phyloP scores from a whole-genome alignment of 306 rosid genomes.

The Lathyrus tuberosus region DNA sequence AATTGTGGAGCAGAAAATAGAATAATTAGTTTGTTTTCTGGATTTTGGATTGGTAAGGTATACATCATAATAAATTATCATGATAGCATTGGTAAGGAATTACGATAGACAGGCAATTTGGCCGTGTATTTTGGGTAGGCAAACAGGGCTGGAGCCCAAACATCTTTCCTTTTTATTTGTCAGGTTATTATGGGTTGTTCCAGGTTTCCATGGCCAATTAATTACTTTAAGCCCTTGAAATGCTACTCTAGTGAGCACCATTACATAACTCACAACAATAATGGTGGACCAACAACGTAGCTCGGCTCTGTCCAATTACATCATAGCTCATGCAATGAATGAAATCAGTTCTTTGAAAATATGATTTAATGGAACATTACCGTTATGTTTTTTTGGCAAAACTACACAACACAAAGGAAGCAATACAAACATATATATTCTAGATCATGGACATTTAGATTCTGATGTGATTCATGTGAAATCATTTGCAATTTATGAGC shows the following conservation, averaged over 20 bases:
- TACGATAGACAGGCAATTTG: neutral
- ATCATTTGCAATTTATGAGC: slow-evolving; percentile 5
- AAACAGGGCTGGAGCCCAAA: neutral
- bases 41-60: slow-evolving; percentile 11
- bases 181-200: neutral
- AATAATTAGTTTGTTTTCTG: slow-evolving; percentile 13
- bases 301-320: slow-evolving; percentile 15
- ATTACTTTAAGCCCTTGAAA: slow-evolving; percentile 21
- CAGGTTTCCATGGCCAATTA: slow-evolving; percentile 8
- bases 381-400: neutral
- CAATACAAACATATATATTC: neutral
- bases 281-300: slow-evolving; percentile 7
- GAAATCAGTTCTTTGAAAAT: neutral
- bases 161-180: neutral
- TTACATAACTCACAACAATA: neutral
- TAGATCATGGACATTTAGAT: neutral
- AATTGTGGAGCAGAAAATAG: slow-evolving; percentile 23
- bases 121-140: slow-evolving; percentile 1
- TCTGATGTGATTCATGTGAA: slow-evolving; percentile 16
- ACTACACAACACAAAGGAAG: slow-evolving; percentile 6
- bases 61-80: neutral
- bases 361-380: slow-evolving; percentile 6
- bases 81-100: neutral
- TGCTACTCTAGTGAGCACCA: slow-evolving; percentile 12
- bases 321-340: neutral